phyloP scores from a whole-genome alignment of 2,329 filamentous ascomycete genomes.

The Botryotinia convoluta region DNA sequence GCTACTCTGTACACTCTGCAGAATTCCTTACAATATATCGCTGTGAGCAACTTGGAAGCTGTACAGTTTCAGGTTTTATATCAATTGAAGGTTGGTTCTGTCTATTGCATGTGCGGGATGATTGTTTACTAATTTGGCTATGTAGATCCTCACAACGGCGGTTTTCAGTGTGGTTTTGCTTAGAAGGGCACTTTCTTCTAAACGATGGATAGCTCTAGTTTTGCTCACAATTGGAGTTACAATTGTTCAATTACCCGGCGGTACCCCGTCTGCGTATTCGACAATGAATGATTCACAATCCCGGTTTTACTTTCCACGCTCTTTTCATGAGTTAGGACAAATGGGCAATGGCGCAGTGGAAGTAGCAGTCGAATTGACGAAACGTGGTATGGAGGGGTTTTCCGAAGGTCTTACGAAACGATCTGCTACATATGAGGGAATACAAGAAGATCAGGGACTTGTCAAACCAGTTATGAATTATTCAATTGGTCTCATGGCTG shows the following conservation, averaged over 20 bases:
- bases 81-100: slow-evolving; percentile 72
- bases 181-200: slow-evolving; percentile 63
- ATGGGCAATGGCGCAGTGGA: slow-evolving; percentile 52
- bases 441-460: slow-evolving; percentile 60
- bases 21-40: slow-evolving; percentile 91
- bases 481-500: slow-evolving; percentile 74
- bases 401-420: slow-evolving; percentile 55
- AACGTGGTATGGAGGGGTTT: slow-evolving; percentile 48
- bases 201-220: slow-evolving; percentile 78
- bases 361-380: slow-evolving; percentile 51
- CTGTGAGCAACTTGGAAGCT: slow-evolving; percentile 84
- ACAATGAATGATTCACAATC: slow-evolving; percentile 59
- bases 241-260: slow-evolving; percentile 76
- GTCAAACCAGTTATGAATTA: slow-evolving; percentile 64
- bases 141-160: slow-evolving; percentile 77
- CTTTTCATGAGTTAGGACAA: slow-evolving; percentile 72
- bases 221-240: slow-evolving; percentile 79
- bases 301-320: slow-evolving; percentile 68
- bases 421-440: slow-evolving; percentile 89
- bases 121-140: slow-evolving; percentile 21
- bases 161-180: slow-evolving; percentile 81
- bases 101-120: background rate
- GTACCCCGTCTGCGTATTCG: slow-evolving; percentile 54
- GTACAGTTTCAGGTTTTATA: slow-evolving; percentile 93
- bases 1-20: slow-evolving; percentile 86